Evolutionary conservation across 164 flowering plant species (phyloP).

Genomic region (Piper longum): DNA sequence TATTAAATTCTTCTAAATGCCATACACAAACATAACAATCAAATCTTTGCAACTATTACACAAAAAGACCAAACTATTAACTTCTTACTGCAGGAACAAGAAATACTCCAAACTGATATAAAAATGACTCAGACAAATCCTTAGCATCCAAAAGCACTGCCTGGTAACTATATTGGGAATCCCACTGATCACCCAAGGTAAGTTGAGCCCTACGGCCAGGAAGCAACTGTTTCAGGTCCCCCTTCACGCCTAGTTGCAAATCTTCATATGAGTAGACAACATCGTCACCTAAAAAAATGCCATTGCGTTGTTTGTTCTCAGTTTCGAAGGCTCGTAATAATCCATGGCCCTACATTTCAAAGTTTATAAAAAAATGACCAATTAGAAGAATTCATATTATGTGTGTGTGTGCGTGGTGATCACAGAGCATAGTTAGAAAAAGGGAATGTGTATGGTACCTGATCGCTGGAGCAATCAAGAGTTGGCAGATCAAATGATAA

Average conservation of each 20-base stretch:
- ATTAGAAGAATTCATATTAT: neutral
- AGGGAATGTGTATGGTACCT: slow-evolving; percentile 25
- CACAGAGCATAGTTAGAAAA: neutral
- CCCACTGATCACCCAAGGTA: slow-evolving; percentile 40
- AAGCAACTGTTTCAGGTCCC: slow-evolving; percentile 36
- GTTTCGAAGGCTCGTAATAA: slow-evolving; percentile 50
- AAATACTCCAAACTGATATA: slow-evolving; percentile 65
- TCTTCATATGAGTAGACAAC: slow-evolving; percentile 58
- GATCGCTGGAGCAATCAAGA: slow-evolving; percentile 26
- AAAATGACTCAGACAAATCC: slow-evolving; percentile 30
- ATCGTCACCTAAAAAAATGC: slow-evolving; percentile 45
- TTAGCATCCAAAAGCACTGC: slow-evolving; percentile 76
- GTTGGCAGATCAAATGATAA: slow-evolving; percentile 27
- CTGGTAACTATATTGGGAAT: slow-evolving; percentile 45
- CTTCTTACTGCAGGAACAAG: slow-evolving; percentile 56
- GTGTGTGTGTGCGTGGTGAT: neutral
- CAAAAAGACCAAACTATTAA: neutral
- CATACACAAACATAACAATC: slow-evolving; percentile 12
- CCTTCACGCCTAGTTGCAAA: slow-evolving; percentile 57
- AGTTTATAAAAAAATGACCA: neutral
- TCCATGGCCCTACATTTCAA: slow-evolving; percentile 37
- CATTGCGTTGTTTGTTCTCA: slow-evolving; percentile 56
- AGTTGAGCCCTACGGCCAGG: slow-evolving; percentile 57
- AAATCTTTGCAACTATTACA: slow-evolving; percentile 7
- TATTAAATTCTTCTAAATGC: too few species aligned